A percentile compares a stretch with the other conserved stretches of the same genome.
Evolutionary conservation across 2,329 filamentous ascomycete species (phyloP).

Genomic region (Colletotrichum sp.): DNA sequence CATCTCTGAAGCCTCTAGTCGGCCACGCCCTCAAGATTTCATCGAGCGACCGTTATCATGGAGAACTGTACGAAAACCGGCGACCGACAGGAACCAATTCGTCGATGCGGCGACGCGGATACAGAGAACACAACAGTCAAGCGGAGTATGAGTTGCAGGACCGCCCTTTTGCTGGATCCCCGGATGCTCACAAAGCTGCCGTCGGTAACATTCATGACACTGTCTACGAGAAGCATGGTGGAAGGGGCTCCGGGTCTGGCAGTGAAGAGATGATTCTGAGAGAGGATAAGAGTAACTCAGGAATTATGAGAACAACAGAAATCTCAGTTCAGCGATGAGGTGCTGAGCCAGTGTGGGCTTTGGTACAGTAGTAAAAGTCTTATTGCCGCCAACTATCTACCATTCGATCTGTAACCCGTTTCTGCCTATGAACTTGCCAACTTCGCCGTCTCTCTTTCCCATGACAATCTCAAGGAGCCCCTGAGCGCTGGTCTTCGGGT

Average conservation of each 20-base stretch:
- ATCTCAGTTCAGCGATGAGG: neutral
- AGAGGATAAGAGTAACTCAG: neutral
- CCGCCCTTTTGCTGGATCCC: neutral
- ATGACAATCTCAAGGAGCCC: constrained; percentile 28
- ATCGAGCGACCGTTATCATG: constrained; percentile 10
- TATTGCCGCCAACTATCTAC: fast-evolving
- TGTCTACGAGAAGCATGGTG: neutral
- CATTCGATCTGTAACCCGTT: neutral
- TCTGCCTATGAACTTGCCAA: constrained; percentile 24
- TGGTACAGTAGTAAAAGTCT: fast-evolving
- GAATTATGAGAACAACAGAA: neutral
- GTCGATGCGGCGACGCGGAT: neutral
- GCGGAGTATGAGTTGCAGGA: neutral
- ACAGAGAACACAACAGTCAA: neutral
- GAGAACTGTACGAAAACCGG: neutral
- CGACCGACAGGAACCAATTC: neutral
- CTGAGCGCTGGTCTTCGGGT: constrained; percentile 29
- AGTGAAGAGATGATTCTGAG: constrained; percentile 11
- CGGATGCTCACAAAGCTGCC: neutral
- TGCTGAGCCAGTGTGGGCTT: fast-evolving
- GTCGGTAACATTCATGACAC: neutral
- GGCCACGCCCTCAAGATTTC: constrained; percentile 30
- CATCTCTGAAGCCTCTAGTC: constrained; percentile 42
- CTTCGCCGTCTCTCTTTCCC: constrained; percentile 32
- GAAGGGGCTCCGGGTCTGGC: neutral